Conservation (phyloP, 495 filamentous ascomycete species). For the Xylaria acuta region DNA sequence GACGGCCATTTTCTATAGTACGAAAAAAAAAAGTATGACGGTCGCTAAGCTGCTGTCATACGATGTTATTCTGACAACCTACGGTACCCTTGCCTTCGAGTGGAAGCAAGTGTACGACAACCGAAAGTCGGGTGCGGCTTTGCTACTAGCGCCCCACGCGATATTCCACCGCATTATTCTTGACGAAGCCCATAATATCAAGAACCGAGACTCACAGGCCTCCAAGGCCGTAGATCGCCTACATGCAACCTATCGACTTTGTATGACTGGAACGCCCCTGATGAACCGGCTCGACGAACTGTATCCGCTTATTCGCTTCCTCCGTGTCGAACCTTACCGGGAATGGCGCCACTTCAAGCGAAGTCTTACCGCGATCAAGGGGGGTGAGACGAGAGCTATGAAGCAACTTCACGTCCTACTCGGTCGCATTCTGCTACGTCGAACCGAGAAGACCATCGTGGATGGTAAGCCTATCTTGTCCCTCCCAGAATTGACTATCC, state of each 20-base stretch:
- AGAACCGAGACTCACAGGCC: slow-evolving; percentile 76
- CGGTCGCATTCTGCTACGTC: slow-evolving; percentile 83
- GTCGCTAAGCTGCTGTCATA: slow-evolving; percentile 69
- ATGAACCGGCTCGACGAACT: slow-evolving; percentile 87
- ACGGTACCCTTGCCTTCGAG: slow-evolving; percentile 77
- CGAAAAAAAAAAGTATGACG: slow-evolving; percentile 45
- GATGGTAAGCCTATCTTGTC: slow-evolving; percentile 84
- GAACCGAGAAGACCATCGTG: slow-evolving; percentile 82
- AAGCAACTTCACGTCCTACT: slow-evolving; percentile 77
- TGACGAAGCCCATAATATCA: slow-evolving; percentile 94
- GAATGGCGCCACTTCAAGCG: slow-evolving; percentile 63
- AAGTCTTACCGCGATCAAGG: slow-evolving; percentile 42
- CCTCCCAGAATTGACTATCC: slow-evolving; percentile 72
- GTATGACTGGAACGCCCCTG: slow-evolving; percentile 93
- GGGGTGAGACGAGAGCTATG: slow-evolving; percentile 57
- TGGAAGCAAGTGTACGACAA: slow-evolving; percentile 55
- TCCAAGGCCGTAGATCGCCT: slow-evolving; percentile 68
- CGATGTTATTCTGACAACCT: slow-evolving; percentile 92
- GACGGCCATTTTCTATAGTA: slow-evolving; percentile 72
- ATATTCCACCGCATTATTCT: slow-evolving; percentile 86
- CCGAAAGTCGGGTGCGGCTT: slow-evolving; percentile 27
- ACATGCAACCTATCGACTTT: slow-evolving; percentile 72
- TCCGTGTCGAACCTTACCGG: slow-evolving; percentile 82
- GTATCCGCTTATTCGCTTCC: slow-evolving; percentile 82
- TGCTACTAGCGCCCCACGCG: slow-evolving; percentile 65